Evolutionary conservation across 352 stramenopile species (phyloP).

Genomic region (Elongisporangium anandrum): DNA sequence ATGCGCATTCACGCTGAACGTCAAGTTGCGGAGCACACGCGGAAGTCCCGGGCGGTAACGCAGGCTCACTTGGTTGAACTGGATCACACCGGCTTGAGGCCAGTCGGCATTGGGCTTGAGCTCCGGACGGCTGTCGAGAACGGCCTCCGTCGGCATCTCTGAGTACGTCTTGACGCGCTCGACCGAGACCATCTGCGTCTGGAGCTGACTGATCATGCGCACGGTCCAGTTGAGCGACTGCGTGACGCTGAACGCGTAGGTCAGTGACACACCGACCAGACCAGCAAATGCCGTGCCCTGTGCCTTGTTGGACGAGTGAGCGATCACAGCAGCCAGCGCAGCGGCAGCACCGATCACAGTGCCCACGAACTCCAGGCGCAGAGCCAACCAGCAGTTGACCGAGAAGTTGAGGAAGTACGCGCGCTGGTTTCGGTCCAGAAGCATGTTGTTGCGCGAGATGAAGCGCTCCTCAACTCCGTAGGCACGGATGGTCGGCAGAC

Average conservation of each 20-base stretch:
- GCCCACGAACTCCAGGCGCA: slow-evolving; percentile 70
- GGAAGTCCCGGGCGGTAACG: slow-evolving; percentile 82
- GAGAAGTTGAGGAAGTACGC: slow-evolving; percentile 74
- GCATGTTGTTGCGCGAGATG: slow-evolving; percentile 42
- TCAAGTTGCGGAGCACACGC: slow-evolving; percentile 62
- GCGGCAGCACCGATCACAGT: slow-evolving; percentile 58
- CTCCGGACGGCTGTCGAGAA: too few relatives aligned
- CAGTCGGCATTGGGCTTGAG: too few relatives aligned
- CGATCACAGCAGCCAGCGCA: slow-evolving; percentile 45
- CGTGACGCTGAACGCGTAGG: slow-evolving; percentile 77
- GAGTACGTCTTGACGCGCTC: slow-evolving; percentile 75
- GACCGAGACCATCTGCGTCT: slow-evolving; percentile 77
- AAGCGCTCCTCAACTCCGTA: slow-evolving; percentile 56
- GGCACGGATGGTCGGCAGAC: slow-evolving; percentile 92
- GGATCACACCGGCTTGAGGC: slow-evolving; percentile 76
- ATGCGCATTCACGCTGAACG: slow-evolving; percentile 68
- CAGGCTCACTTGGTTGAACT: slow-evolving; percentile 86
- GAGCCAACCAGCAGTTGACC: slow-evolving; percentile 71
- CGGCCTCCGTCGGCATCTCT: slow-evolving; percentile 57
- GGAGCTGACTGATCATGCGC: slow-evolving; percentile 67
- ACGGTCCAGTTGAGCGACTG: slow-evolving; percentile 78
- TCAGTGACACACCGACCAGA: slow-evolving; percentile 63
- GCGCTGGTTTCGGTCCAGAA: slow-evolving; percentile 65
- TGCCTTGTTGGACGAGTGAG: slow-evolving; percentile 33
- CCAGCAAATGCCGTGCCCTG: slow-evolving; percentile 44